A percentile compares a stretch with the other conserved stretches of the same genome.
phyloP scores from a whole-genome alignment of 2,329 filamentous ascomycete genomes.

The Ophiocordyceps camponoti-rufipedis region DNA sequence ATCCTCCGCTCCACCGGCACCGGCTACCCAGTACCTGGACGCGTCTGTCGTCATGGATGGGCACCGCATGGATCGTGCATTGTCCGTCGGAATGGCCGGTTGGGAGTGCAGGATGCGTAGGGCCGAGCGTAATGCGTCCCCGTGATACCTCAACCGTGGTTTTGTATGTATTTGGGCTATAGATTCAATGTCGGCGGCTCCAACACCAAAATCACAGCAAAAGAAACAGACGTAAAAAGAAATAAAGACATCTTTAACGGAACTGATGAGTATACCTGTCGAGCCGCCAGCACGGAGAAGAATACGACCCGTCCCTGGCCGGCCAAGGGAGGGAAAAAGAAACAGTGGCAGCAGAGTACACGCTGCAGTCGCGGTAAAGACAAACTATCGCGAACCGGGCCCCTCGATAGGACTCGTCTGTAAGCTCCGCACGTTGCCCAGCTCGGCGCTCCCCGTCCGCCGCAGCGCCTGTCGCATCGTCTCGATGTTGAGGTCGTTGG shows the following conservation, averaged over 20 bases:
- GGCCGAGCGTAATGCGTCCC: too few relatives aligned
- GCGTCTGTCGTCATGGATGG: too few relatives aligned
- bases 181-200: conserved; percentile 1
- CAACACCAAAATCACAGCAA: conserved; percentile 1
- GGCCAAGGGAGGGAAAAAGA: neutral
- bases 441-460: conserved; percentile 69
- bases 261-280: conserved; percentile 1
- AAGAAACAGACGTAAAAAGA: neutral
- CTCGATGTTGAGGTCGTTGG: conserved; percentile 64
- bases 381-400: conserved; percentile 9
- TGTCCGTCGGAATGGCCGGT: too few relatives aligned
- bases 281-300: neutral
- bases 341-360: neutral
- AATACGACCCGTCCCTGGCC: neutral
- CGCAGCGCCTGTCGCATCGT: conserved; percentile 83
- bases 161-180: neutral
- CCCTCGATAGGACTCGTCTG: conserved; percentile 38
- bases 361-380: conserved; percentile 1
- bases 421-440: conserved; percentile 37
- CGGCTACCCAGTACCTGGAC: too few relatives aligned
- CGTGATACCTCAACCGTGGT: neutral
- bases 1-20: too few relatives aligned
- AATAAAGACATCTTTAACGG: neutral
- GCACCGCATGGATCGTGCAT: too few relatives aligned
- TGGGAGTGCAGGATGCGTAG: too few relatives aligned